Percentiles rank a stretch among this genome's conserved stretches.
These are phyloP conservation scores for Phaseolus lunatus DNA, from an alignment of 306 rosid species.

Conservation along the genomic window DNA sequence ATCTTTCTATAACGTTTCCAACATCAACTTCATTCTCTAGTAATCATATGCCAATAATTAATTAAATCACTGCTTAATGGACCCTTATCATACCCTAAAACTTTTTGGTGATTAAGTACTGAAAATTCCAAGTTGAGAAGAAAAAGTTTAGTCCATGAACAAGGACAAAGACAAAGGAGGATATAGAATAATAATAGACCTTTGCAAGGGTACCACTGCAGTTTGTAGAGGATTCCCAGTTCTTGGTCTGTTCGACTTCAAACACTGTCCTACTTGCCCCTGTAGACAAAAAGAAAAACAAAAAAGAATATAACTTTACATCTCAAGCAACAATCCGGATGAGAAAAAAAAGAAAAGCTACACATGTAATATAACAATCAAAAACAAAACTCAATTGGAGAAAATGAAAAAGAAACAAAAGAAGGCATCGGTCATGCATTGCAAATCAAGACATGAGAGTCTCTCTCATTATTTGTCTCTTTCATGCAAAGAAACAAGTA, in stretches of 20 bases:
- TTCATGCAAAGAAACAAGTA: constrained; percentile 19
- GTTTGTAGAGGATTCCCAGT: constrained; percentile 75
- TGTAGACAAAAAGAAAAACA: constrained; percentile 71
- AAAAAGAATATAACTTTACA: constrained; percentile 67
- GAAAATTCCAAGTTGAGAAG: constrained; percentile 34
- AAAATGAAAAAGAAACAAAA: constrained; percentile 14
- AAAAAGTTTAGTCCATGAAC: constrained; percentile 17
- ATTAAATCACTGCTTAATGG: constrained; percentile 51
- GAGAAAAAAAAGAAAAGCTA: constrained; percentile 25
- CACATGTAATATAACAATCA: constrained; percentile 26
- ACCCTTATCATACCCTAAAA: constrained; percentile 25
- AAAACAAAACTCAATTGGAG: constrained; percentile 40
- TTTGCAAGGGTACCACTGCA: constrained; percentile 68
- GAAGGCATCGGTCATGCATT: constrained; percentile 18
- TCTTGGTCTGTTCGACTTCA: constrained; percentile 79
- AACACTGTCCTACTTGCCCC: constrained; percentile 69
- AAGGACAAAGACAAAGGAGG: constrained; percentile 44
- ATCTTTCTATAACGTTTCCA: constrained; percentile 34
- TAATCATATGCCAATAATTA: constrained; percentile 60
- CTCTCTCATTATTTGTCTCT: constrained; percentile 24
- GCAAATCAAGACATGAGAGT: constrained; percentile 14
- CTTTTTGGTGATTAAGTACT: constrained; percentile 34
- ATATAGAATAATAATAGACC: constrained; percentile 59
- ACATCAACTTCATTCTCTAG: constrained; percentile 30
- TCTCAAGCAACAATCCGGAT: constrained; percentile 58